These are phyloP conservation scores for Fomitopsis pinicola DNA, from an alignment of 1,284 basidiomycete species.

Conservation along the genomic window DNA sequence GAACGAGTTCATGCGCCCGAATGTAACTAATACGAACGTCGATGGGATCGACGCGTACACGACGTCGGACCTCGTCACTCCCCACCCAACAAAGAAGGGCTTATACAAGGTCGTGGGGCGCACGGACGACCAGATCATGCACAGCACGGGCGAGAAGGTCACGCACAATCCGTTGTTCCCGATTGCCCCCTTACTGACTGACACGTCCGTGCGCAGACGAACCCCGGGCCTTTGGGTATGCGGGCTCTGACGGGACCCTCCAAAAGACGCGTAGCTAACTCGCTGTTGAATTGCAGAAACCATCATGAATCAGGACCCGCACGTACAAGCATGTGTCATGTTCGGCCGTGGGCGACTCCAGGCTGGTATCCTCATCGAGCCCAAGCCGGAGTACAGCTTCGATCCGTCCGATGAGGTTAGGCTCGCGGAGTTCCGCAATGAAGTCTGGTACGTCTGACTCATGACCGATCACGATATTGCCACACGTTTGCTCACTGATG, in stretches of 20 bases:
- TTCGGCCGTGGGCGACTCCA: conserved; percentile 37
- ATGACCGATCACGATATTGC: background rate
- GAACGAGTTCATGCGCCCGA: conserved; percentile 10
- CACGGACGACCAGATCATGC: conserved; percentile 49
- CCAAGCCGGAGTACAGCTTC: conserved; percentile 21
- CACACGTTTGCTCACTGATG: background rate
- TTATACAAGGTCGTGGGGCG: conserved; percentile 44
- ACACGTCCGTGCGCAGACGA: conserved; percentile 13
- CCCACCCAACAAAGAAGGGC: conserved; percentile 40
- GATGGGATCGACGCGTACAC: conserved; percentile 30
- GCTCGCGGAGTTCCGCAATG: conserved; percentile 25
- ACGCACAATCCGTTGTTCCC: background rate
- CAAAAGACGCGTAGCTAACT: background rate
- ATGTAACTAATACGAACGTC: conserved; percentile 24
- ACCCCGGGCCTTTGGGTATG: conserved; percentile 17
- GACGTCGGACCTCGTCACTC: conserved; percentile 39
- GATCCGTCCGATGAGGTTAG: conserved; percentile 21
- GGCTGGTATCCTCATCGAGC: conserved; percentile 34
- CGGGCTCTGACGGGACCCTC: background rate
- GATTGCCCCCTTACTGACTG: background rate
- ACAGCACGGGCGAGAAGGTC: conserved; percentile 49
- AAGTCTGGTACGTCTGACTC: conserved; percentile 27
- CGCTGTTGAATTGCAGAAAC: conserved; percentile 15
- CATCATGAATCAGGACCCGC: conserved; percentile 27
- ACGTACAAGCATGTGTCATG: conserved; percentile 28